These are phyloP conservation scores for Mycocentrospora acerina DNA, from an alignment of 2,329 filamentous ascomycete genomes.

Conservation along the genomic window DNA sequence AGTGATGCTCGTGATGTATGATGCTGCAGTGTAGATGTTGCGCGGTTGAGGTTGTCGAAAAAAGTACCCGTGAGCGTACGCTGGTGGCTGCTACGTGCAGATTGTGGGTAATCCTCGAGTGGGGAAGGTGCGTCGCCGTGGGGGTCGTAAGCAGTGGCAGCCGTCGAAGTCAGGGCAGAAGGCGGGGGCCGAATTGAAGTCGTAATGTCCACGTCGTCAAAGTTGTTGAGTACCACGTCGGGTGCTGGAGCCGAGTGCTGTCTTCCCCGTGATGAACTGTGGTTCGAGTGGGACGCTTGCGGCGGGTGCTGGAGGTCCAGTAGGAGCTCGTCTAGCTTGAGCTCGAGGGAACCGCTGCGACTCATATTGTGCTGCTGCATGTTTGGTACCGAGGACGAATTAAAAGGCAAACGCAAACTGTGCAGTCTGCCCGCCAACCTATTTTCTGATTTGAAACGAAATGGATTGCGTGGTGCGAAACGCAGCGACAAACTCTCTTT, in stretches of 20 bases:
- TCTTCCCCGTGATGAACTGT: constrained; percentile 30
- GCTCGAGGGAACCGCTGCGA: constrained; percentile 17
- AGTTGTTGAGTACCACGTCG: constrained; percentile 20
- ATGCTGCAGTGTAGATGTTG: constrained; percentile 39
- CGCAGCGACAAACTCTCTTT: too few species aligned
- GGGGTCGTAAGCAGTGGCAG: constrained; percentile 37
- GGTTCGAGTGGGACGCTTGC: constrained; percentile 32
- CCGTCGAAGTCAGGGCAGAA: constrained; percentile 32
- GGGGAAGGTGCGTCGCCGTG: constrained; percentile 29
- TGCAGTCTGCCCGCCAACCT: too few species aligned
- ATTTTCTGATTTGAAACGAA: too few species aligned
- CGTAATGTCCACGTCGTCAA: constrained; percentile 38
- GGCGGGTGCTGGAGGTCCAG: constrained; percentile 17
- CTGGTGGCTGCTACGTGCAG: constrained; percentile 29
- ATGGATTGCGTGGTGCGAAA: too few species aligned
- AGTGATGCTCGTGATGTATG: constrained; percentile 42
- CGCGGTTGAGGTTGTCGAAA: constrained; percentile 40
- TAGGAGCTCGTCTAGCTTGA: constrained; percentile 19
- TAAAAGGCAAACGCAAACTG: too few species aligned
- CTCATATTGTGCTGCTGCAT: constrained; percentile 25
- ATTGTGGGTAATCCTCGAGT: constrained; percentile 26
- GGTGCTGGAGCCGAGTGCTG: constrained; percentile 24
- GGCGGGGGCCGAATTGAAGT: constrained; percentile 35
- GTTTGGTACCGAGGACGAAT: constrained; percentile 10
- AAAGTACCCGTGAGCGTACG: constrained; percentile 39